These are phyloP conservation scores for Sugiyamaella grinbergsii DNA, from an alignment of 1,139 yeast species.

Conservation along the genomic window DNA sequence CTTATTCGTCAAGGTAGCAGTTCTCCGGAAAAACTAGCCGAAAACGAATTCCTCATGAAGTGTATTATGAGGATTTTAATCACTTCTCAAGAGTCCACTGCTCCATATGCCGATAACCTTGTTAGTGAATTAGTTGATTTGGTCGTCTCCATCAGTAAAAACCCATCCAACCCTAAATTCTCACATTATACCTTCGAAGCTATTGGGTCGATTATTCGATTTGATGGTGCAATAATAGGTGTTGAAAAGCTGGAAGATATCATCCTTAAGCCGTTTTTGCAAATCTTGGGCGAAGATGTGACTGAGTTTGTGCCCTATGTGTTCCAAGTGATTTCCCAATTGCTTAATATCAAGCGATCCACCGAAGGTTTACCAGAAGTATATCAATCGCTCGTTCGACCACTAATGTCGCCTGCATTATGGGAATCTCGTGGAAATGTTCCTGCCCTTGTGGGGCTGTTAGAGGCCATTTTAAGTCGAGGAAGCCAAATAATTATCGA, in stretches of 20 bases:
- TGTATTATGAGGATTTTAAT: slow-evolving; percentile 81
- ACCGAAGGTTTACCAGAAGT: slow-evolving; percentile 56
- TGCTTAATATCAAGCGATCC: slow-evolving; percentile 46
- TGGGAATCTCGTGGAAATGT: slow-evolving; percentile 95
- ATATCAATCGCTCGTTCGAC: slow-evolving; percentile 69
- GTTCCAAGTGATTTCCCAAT: slow-evolving; percentile 80
- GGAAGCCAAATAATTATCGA: slow-evolving; percentile 49
- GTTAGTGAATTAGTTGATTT: slow-evolving; percentile 70
- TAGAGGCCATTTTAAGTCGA: slow-evolving; percentile 68
- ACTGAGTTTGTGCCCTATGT: slow-evolving; percentile 94
- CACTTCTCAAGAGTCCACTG: slow-evolving; percentile 65
- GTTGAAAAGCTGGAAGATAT: slow-evolving; percentile 49
- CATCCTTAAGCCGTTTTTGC: slow-evolving; percentile 67
- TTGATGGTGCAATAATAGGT: slow-evolving; percentile 45
- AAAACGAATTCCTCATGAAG: slow-evolving; percentile 90
- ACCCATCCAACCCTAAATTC: slow-evolving; percentile 94
- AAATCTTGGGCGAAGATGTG: slow-evolving; percentile 76
- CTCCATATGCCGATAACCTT: slow-evolving; percentile 46
- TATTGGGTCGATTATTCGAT: slow-evolving; percentile 72
- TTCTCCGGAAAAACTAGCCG: slow-evolving; percentile 89
- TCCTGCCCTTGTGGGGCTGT: slow-evolving; percentile 84
- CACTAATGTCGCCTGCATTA: slow-evolving; percentile 80
- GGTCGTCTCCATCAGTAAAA: slow-evolving; percentile 69
- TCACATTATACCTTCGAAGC: slow-evolving; percentile 90
- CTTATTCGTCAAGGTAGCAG: slow-evolving; percentile 60